phyloP scores from a whole-genome alignment of 768 basidiomycete species.

The Suillus cothurnatus region DNA sequence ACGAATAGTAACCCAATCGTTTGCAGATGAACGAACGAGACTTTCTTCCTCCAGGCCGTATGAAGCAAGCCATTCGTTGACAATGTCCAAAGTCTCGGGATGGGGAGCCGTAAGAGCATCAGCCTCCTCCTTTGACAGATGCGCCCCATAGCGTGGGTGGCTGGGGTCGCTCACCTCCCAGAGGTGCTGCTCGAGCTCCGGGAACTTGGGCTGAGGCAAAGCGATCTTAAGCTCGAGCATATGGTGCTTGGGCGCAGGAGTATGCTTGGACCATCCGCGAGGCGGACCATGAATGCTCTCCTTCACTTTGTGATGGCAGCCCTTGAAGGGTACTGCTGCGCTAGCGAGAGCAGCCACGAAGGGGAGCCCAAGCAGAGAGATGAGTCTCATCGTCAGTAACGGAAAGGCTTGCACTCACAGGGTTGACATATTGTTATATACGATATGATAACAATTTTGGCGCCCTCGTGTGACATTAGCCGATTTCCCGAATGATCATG shows the following conservation, averaged over 20 bases:
- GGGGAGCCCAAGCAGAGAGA: not conserved
- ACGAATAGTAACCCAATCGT: conserved; percentile 68
- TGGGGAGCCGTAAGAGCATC: conserved; percentile 63
- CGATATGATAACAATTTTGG: not conserved
- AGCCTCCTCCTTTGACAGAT: conserved; percentile 67
- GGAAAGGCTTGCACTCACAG: not conserved
- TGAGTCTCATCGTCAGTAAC: conserved; percentile 20
- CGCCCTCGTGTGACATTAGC: not conserved
- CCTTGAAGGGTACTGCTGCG: conserved; percentile 17
- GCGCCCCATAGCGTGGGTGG: conserved; percentile 56
- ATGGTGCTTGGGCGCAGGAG: conserved; percentile 47
- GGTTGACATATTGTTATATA: not conserved
- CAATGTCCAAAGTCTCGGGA: conserved; percentile 49
- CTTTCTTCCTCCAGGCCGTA: conserved; percentile 54
- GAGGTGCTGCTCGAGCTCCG: conserved; percentile 50
- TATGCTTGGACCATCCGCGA: conserved; percentile 48
- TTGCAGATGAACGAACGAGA: conserved; percentile 58
- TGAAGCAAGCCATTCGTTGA: conserved; percentile 62
- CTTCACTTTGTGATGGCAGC: conserved; percentile 43
- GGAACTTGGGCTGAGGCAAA: conserved; percentile 55
- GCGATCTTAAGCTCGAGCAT: conserved; percentile 58
- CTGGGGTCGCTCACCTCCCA: conserved; percentile 59
- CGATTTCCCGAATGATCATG: not conserved
- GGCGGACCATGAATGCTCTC: conserved; percentile 47
- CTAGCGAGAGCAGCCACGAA: conserved; percentile 17